phyloP scores from a whole-genome alignment of 768 basidiomycete genomes.

The Lactarius deliciosus region DNA sequence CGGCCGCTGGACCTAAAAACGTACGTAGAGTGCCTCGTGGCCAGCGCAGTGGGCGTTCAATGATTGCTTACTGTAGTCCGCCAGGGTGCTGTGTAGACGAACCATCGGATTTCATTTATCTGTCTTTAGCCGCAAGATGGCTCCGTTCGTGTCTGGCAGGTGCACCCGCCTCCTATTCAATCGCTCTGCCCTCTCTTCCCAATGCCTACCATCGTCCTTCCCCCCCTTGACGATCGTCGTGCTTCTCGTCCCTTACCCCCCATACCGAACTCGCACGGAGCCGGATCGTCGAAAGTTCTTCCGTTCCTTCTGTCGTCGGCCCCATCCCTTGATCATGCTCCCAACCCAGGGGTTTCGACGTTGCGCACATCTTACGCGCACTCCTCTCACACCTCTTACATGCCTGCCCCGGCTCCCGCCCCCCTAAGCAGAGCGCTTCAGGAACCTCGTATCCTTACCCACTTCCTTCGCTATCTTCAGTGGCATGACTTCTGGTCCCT shows the following conservation, averaged over 20 bases:
- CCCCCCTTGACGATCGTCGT: neutral
- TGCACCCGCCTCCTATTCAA: neutral
- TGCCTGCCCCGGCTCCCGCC: constrained; percentile 19
- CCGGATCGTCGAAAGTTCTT: neutral
- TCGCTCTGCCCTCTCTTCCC: neutral
- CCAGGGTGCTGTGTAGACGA: neutral
- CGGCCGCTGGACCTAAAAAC: neutral
- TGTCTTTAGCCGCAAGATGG: neutral
- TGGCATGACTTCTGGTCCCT: constrained; percentile 47
- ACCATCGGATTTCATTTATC: constrained; percentile 4
- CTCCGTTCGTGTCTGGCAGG: neutral
- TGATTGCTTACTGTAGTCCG: neutral
- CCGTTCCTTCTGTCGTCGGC: neutral
- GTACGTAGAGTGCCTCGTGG: neutral
- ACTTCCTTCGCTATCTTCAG: constrained; percentile 35
- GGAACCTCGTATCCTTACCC: constrained; percentile 38
- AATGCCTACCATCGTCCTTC: constrained; percentile 11
- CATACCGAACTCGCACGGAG: neutral
- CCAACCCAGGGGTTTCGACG: neutral
- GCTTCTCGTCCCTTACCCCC: constrained; percentile 8
- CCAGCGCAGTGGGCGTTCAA: neutral
- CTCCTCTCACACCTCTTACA: neutral
- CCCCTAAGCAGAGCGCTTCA: constrained; percentile 35
- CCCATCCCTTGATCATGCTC: neutral
- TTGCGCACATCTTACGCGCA: neutral